A percentile compares a stretch with the other conserved stretches of the same genome.
These are phyloP conservation scores for Austroboletus niveus DNA, from an alignment of 1,284 basidiomycete species.

Conservation along the genomic window DNA sequence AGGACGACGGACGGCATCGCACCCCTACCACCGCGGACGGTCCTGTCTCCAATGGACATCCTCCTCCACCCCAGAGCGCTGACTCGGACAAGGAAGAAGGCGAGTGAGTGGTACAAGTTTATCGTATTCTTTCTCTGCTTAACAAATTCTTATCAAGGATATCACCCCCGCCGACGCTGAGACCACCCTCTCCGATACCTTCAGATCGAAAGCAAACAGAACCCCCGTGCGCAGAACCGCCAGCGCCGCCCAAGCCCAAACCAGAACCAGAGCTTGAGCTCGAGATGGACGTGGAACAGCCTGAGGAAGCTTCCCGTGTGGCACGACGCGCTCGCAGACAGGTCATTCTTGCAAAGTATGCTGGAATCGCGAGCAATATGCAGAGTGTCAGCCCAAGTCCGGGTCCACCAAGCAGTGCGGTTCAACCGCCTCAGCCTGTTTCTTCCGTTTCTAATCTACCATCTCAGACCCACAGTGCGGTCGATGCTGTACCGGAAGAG, in stretches of 20 bases:
- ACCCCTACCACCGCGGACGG: slow-evolving; percentile 17
- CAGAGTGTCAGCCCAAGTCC: slow-evolving; percentile 51
- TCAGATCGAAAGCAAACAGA: slow-evolving; percentile 20
- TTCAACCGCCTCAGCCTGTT: slow-evolving; percentile 60
- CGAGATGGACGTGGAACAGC: slow-evolving; percentile 55
- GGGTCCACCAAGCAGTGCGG: slow-evolving; percentile 68
- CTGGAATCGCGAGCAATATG: slow-evolving; percentile 44
- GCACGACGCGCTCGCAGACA: slow-evolving; percentile 78
- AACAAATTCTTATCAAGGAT: slow-evolving; percentile 42
- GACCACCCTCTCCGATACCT: slow-evolving; percentile 26
- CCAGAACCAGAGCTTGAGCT: slow-evolving; percentile 53
- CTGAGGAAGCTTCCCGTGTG: slow-evolving; percentile 72
- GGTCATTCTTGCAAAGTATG: slow-evolving; percentile 85
- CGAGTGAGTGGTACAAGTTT: slow-evolving; percentile 61
- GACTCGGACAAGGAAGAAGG: slow-evolving; percentile 73
- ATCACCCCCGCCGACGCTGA: slow-evolving; percentile 50
- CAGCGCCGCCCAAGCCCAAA: slow-evolving; percentile 29
- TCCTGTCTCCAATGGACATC: slow-evolving; percentile 18
- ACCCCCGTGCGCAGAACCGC: slow-evolving; percentile 2
- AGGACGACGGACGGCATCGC: slow-evolving; percentile 32
- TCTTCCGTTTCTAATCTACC: slow-evolving; percentile 58
- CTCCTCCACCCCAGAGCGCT: slow-evolving; percentile 21
- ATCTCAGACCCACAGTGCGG: slow-evolving; percentile 51
- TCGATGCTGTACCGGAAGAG: slow-evolving; percentile 25
- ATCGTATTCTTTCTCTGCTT: slow-evolving; percentile 9